These are phyloP conservation scores for Cryphonectria japonica DNA, from an alignment of 2,329 filamentous ascomycete species.

Conservation along the genomic window DNA sequence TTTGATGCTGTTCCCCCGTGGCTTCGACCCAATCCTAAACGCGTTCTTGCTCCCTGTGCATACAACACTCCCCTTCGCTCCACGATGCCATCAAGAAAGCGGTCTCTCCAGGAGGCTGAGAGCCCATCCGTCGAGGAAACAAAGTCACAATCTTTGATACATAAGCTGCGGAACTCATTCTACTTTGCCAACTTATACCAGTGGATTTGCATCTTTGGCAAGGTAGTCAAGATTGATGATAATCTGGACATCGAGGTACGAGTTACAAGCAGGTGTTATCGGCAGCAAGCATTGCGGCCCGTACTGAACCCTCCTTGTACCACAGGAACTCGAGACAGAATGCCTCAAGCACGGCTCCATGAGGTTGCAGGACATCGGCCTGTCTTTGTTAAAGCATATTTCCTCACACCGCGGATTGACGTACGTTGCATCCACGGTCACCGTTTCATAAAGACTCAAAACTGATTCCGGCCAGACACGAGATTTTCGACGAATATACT, in stretches of 20 bases:
- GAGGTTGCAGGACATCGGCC: conserved; percentile 77
- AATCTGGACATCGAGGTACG: conserved; percentile 86
- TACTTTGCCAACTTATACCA: conserved; percentile 94
- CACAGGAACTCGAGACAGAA: conserved; percentile 88
- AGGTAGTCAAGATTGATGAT: conserved; percentile 86
- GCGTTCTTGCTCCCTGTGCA: conserved; percentile 13
- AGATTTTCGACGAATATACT: conserved; percentile 92
- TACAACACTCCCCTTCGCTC: conserved; percentile 10
- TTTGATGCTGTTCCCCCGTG: neutral
- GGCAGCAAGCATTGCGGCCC: neutral
- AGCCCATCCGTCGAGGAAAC: conserved; percentile 35
- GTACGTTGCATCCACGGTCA: conserved; percentile 57
- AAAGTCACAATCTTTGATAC: conserved; percentile 52
- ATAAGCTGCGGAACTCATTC: conserved; percentile 85
- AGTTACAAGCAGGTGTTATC: neutral
- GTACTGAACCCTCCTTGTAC: conserved; percentile 16
- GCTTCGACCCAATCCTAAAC: conserved; percentile 9
- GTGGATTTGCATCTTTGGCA: conserved; percentile 90
- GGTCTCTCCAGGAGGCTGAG: conserved; percentile 50
- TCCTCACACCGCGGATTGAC: conserved; percentile 92
- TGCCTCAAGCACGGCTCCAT: conserved; percentile 80
- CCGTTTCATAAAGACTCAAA: neutral
- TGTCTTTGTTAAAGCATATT: conserved; percentile 87
- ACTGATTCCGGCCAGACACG: conserved; percentile 58
- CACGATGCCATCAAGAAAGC: conserved; percentile 55